Percentiles rank a stretch among this genome's conserved stretches.
Conservation (phyloP, 2,329 filamentous ascomycete genomes). For the Thelonectria olida region DNA sequence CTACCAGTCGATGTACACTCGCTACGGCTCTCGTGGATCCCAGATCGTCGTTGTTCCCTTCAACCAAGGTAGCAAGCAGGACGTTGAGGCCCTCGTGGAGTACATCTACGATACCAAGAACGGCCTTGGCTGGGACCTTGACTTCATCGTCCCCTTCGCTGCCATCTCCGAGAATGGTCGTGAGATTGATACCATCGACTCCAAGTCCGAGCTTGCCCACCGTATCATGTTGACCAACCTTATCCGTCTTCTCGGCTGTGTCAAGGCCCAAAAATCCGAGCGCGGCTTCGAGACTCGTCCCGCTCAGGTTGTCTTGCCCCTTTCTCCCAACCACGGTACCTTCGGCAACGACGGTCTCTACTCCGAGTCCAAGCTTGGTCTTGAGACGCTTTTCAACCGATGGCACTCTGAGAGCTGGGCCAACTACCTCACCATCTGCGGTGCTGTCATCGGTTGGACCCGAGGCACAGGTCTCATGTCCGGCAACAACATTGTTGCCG, state of each 20-base stretch:
- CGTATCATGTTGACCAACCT: constrained; percentile 99
- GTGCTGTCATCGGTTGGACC: constrained; percentile 98
- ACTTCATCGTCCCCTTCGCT: constrained; percentile 95
- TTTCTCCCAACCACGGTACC: constrained; percentile 98
- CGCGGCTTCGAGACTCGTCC: constrained; percentile 94
- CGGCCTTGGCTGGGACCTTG: constrained; percentile 97
- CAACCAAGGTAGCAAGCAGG: constrained; percentile 98
- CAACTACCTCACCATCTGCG: constrained; percentile 97
- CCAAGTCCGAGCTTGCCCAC: constrained; percentile 96
- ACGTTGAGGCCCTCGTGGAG: constrained; percentile 90
- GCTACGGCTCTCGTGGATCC: constrained; percentile 91
- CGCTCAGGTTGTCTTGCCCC: constrained; percentile 92
- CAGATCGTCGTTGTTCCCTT: constrained; percentile 98
- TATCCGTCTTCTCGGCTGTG: constrained; percentile 85
- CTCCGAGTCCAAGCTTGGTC: constrained; percentile 95
- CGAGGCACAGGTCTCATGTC: constrained; percentile 98
- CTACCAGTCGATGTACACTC: constrained; percentile 98
- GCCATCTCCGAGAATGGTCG: constrained; percentile 98
- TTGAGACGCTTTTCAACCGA: constrained; percentile 97
- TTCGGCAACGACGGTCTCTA: constrained; percentile 98
- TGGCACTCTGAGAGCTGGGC: constrained; percentile 99
- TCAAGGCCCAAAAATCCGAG: constrained; percentile 90
- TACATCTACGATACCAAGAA: constrained; percentile 98
- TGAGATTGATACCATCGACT: constrained; percentile 96
- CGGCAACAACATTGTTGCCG: constrained; percentile 96